Percentiles rank a stretch among this genome's conserved stretches.
Evolutionary conservation across 805 yeast genomes (phyloP).

Genomic region (Saccharomycopsis fodiens): DNA sequence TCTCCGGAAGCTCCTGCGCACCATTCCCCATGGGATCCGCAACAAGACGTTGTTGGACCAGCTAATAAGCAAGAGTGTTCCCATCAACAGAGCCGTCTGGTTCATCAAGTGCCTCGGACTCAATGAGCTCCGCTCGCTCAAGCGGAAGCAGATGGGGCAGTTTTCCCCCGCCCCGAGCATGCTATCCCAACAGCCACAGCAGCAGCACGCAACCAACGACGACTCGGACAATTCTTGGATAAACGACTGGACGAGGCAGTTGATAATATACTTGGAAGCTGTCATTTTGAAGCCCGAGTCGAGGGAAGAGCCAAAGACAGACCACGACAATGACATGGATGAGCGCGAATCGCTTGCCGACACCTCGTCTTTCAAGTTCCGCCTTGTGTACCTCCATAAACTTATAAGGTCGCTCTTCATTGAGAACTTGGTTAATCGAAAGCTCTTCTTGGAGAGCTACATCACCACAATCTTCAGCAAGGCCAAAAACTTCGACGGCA

Average conservation of each 20-base stretch:
- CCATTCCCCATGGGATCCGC: constrained; percentile 86
- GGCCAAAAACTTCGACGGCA: constrained; percentile 25
- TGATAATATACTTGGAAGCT: constrained; percentile 42
- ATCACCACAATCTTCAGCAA: constrained; percentile 40
- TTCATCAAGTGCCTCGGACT: constrained; percentile 80
- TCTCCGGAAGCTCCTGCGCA: constrained; percentile 57
- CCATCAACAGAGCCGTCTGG: constrained; percentile 84
- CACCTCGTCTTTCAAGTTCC: constrained; percentile 35
- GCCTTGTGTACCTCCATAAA: constrained; percentile 52
- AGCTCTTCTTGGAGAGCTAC: constrained; percentile 55
- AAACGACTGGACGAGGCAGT: constrained; percentile 86
- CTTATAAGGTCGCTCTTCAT: constrained; percentile 59
- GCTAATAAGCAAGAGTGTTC: constrained; percentile 58
- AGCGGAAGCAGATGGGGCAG: constrained; percentile 35
- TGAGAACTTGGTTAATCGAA: constrained; percentile 58
- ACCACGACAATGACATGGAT: neutral
- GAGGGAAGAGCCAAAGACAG: neutral
- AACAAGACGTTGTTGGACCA: constrained; percentile 68
- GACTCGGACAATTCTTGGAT: constrained; percentile 55
- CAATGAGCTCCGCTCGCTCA: constrained; percentile 59
- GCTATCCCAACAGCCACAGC: constrained; percentile 17
- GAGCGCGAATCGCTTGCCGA: neutral
- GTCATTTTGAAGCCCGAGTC: neutral
- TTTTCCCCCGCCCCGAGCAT: constrained; percentile 13
- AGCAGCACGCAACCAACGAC: constrained; percentile 8